Percentiles rank a stretch among this genome's conserved stretches.
Evolutionary conservation across 116 monocot species (phyloP).

Genomic region (Iris pallida): DNA sequence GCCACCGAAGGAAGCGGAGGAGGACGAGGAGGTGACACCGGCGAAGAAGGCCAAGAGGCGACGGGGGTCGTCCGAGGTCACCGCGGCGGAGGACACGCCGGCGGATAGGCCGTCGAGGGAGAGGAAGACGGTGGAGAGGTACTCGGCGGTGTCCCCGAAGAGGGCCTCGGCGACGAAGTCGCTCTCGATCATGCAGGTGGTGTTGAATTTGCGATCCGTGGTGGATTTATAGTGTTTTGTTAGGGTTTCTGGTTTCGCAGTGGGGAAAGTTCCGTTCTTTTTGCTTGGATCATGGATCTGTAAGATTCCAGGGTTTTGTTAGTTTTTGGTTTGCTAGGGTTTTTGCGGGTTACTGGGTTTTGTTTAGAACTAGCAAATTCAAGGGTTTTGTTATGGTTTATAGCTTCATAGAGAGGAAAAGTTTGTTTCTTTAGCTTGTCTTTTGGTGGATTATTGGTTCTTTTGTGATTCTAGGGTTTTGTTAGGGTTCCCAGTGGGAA

Average conservation of each 20-base stretch:
- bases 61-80: slow-evolving; percentile 12
- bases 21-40: slow-evolving; percentile 11
- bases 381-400: too few relatives aligned
- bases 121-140: slow-evolving; percentile 71
- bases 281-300: neutral
- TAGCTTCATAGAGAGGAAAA: too few relatives aligned
- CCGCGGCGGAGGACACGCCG: too few relatives aligned
- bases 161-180: slow-evolving; percentile 28
- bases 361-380: too few relatives aligned
- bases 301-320: too few relatives aligned
- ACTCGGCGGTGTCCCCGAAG: slow-evolving; percentile 26
- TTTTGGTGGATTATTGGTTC: too few relatives aligned
- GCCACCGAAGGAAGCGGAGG: neutral
- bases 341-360: too few relatives aligned
- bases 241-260: too few relatives aligned
- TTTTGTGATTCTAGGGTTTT: neutral
- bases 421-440: too few relatives aligned
- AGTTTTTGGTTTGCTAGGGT: too few relatives aligned
- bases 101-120: slow-evolving; percentile 57
- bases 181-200: slow-evolving; percentile 48
- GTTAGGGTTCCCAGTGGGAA: neutral
- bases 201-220: neutral
- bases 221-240: too few relatives aligned
- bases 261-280: neutral
- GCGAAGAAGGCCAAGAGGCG: slow-evolving; percentile 7